Evolutionary conservation across 306 rosid species (phyloP).

Genomic region (Neltuma alba): DNA sequence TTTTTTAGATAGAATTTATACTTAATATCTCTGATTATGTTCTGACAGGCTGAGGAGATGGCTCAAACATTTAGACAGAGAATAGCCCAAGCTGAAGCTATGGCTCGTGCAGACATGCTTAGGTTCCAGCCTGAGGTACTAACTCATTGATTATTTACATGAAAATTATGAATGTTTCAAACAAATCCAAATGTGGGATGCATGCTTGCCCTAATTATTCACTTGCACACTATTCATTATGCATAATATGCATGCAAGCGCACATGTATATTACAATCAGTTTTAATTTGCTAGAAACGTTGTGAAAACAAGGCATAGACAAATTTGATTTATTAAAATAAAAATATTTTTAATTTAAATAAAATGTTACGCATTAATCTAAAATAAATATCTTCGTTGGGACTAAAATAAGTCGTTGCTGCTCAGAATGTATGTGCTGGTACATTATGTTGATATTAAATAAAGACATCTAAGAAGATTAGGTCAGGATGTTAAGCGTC

Average conservation of each 20-base stretch:
- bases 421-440: no score
- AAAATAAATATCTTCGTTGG: neutral
- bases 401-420: no score
- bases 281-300: neutral
- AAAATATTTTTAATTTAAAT: neutral
- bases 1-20: conserved; percentile 23
- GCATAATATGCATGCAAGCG: neutral
- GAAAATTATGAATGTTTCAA: conserved; percentile 2
- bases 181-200: conserved; percentile 8
- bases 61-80: conserved; percentile 96
- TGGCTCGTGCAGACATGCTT: conserved; percentile 98
- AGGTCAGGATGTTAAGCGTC: no score
- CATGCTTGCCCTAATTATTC: neutral
- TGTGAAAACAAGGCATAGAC: neutral
- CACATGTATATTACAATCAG: neutral
- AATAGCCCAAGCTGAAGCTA: conserved; percentile 98
- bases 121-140: conserved; percentile 91
- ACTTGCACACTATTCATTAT: neutral
- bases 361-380: neutral
- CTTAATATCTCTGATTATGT: conserved; percentile 33
- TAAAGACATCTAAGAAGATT: no score
- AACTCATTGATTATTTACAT: conserved; percentile 32
- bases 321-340: neutral
- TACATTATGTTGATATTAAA: no score
- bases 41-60: conserved; percentile 93